phyloP scores from a whole-genome alignment of 208 protist genomes.

The Angomonas deanei region DNA sequence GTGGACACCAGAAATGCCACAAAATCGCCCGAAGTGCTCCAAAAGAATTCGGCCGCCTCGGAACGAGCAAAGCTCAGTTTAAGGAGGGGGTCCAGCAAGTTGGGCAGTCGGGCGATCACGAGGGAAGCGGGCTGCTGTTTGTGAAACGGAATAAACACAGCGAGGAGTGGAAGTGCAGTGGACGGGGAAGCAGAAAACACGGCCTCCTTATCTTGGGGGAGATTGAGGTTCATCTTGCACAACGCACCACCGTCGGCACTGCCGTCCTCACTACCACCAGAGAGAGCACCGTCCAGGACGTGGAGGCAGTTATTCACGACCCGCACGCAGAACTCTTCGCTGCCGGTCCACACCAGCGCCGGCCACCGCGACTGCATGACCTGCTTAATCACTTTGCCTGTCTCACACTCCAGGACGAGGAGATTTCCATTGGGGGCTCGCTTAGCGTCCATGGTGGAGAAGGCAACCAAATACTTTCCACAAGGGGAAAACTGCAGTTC shows the following conservation, averaged over 20 bases:
- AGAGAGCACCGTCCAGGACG: constrained; percentile 29
- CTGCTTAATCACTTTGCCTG: constrained; percentile 44
- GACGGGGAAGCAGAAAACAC: constrained; percentile 48
- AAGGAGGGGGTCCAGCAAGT: constrained; percentile 58
- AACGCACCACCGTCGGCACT: constrained; percentile 16
- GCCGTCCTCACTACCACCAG: not conserved
- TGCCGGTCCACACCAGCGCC: constrained; percentile 63
- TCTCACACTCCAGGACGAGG: constrained; percentile 47
- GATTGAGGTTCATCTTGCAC: constrained; percentile 69
- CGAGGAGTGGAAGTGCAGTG: constrained; percentile 48
- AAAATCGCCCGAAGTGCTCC: constrained; percentile 61
- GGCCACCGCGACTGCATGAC: constrained; percentile 80
- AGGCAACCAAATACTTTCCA: constrained; percentile 69
- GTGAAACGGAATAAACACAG: constrained; percentile 80
- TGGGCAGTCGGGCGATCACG: constrained; percentile 60
- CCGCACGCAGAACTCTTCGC: constrained; percentile 60
- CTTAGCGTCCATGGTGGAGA: constrained; percentile 76
- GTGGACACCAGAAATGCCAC: constrained; percentile 68
- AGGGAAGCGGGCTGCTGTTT: constrained; percentile 69
- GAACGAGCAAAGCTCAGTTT: constrained; percentile 59
- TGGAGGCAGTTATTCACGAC: constrained; percentile 71
- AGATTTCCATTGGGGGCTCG: constrained; percentile 75
- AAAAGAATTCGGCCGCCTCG: constrained; percentile 55
- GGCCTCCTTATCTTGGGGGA: constrained; percentile 78
- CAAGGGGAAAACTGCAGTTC: constrained; percentile 58